Percentiles rank a stretch among this genome's conserved stretches.
Conservation (phyloP, 1,284 basidiomycete genomes). For the Sparassis latifolia region DNA sequence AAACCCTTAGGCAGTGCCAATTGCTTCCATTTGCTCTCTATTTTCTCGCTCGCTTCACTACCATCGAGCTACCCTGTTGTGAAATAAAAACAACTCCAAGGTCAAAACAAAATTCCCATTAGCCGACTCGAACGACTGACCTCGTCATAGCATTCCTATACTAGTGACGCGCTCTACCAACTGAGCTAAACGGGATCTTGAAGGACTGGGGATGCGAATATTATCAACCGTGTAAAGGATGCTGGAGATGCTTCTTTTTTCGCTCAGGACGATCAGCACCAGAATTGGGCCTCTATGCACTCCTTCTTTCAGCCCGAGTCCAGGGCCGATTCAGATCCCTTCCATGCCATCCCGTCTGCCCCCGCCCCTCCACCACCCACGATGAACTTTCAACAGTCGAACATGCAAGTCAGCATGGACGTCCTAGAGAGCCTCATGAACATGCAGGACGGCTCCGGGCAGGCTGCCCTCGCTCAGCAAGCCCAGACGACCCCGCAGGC, state of each 20-base stretch:
- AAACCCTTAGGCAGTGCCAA: no score
- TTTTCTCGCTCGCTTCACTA: no score
- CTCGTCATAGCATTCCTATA: conserved; percentile 33
- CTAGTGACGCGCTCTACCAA: conserved; percentile 58
- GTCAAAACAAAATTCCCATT: conserved; percentile 22
- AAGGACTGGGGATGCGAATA: no score
- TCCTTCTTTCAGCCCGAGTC: conserved; percentile 32
- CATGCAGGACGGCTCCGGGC: conserved; percentile 24
- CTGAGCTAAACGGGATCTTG: conserved; percentile 39
- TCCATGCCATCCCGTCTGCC: conserved; percentile 8
- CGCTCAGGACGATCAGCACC: conserved; percentile 21
- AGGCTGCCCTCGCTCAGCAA: conserved; percentile 9
- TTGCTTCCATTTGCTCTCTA: no score
- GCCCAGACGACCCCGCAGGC: conserved; percentile 31
- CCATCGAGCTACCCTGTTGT: no score
- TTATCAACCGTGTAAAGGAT: no score
- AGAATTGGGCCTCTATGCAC: conserved; percentile 34
- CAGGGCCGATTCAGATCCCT: conserved; percentile 16
- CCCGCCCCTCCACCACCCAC: conserved; percentile 19
- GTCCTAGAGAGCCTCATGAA: conserved; percentile 45
- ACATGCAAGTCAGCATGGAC: conserved; percentile 35
- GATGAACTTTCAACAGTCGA: conserved; percentile 18
- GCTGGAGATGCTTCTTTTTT: no score
- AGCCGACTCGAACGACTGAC: conserved; percentile 39
- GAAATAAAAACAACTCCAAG: not conserved